These are phyloP conservation scores for Penicillium sp. DNA, from an alignment of 2,329 filamentous ascomycete species.

Conservation along the genomic window DNA sequence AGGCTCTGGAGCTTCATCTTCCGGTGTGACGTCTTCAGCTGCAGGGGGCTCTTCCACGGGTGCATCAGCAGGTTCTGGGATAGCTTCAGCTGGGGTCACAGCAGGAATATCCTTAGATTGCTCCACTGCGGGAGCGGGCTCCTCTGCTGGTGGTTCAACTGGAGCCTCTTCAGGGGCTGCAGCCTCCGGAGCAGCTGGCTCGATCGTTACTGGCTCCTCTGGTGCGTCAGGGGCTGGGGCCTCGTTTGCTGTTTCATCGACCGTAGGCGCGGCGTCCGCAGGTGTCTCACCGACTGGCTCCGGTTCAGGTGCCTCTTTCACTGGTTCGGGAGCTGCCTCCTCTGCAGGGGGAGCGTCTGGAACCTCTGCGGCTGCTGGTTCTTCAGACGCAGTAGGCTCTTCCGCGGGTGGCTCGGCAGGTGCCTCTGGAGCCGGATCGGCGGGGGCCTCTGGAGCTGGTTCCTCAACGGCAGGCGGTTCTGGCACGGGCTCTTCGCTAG, in stretches of 20 bases:
- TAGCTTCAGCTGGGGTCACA: constrained; percentile 4
- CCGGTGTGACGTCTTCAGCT: constrained; percentile 8
- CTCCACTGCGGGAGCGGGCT: constrained; percentile 1
- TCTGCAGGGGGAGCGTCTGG: constrained; percentile 2
- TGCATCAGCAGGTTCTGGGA: constrained; percentile 6
- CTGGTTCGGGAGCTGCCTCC: constrained; percentile 4
- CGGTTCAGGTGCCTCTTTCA: constrained; percentile 7
- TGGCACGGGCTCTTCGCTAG: constrained; percentile 6
- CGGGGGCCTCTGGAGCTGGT: not conserved
- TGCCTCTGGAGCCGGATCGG: constrained; percentile 2
- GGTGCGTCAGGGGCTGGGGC: constrained; percentile 7
- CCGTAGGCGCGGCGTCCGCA: constrained; percentile 1
- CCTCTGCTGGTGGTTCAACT: constrained; percentile 5
- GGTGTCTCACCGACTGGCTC: not conserved
- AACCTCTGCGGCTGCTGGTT: constrained; percentile 8
- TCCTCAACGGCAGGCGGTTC: constrained; percentile 14
- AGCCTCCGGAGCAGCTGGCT: constrained; percentile 1
- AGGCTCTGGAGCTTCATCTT: constrained; percentile 4
- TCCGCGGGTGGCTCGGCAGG: constrained; percentile 5
- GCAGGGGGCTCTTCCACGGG: constrained; percentile 5
- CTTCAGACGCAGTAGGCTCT: constrained; percentile 10
- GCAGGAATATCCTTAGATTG: constrained; percentile 3
- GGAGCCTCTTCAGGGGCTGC: constrained; percentile 1
- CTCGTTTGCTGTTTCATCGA: constrained; percentile 1
- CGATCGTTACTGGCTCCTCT: constrained; percentile 4